Evolutionary conservation across 441 rosid species (phyloP).

Genomic region (Melastoma candidum): DNA sequence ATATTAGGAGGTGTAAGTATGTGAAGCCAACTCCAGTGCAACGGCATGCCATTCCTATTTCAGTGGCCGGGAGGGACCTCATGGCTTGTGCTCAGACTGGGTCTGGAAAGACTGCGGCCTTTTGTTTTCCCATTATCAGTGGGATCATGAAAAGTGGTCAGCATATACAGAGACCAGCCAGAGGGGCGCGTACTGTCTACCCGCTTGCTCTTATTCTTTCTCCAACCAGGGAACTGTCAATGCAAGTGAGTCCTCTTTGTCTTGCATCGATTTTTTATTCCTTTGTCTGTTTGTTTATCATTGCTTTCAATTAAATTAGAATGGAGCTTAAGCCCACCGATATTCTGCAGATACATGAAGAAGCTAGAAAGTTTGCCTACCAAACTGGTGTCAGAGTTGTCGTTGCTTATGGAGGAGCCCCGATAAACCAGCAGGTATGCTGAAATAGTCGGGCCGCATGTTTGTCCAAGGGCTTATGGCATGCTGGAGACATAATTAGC

Average conservation of each 20-base stretch:
- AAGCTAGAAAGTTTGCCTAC: constrained; percentile 3
- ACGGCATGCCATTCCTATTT: constrained; percentile 81
- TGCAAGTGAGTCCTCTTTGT: constrained; percentile 1
- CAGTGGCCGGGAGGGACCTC: constrained; percentile 66
- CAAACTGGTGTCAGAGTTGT: constrained; percentile 4
- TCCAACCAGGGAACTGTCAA: constrained; percentile 4
- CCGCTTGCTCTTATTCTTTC: constrained; percentile 3
- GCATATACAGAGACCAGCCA: background rate
- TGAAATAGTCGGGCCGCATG: too few relatives aligned
- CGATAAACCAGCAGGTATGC: constrained; percentile 2
- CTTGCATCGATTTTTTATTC: constrained; percentile 6
- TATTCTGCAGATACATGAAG: constrained; percentile 5
- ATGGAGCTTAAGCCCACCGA: constrained; percentile 6
- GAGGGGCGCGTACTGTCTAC: constrained; percentile 1
- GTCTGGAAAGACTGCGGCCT: constrained; percentile 29
- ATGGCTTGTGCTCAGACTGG: constrained; percentile 93
- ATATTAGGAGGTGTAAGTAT: constrained; percentile 81
- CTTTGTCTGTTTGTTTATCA: background rate
- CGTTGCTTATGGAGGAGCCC: constrained; percentile 5
- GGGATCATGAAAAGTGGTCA: constrained; percentile 34
- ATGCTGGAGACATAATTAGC: too few relatives aligned
- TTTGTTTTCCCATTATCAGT: constrained; percentile 82
- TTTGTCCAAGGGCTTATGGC: too few relatives aligned
- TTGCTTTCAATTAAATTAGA: background rate
- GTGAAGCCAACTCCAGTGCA: constrained; percentile 92